Conservation (phyloP, 345 rosid genomes). For the Brassica nigra region DNA sequence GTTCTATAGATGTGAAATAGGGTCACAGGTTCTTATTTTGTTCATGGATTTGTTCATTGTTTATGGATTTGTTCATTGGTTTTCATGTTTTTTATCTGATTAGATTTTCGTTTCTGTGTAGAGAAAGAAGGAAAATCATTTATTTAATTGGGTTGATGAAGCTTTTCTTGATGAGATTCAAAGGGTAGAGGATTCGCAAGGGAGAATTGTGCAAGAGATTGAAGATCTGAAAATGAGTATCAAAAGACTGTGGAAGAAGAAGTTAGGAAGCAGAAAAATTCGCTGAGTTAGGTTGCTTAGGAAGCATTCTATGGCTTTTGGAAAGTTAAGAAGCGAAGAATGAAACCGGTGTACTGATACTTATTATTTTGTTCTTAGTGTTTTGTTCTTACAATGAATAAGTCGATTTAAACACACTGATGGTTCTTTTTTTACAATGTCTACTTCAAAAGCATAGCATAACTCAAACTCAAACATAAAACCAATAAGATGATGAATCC, state of each 20-base stretch:
- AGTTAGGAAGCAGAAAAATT: neutral
- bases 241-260: neutral
- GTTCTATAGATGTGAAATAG: neutral
- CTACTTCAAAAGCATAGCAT: too few species aligned
- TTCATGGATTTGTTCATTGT: neutral
- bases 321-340: neutral
- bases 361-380: too few species aligned
- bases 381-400: neutral
- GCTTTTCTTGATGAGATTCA: neutral
- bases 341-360: neutral
- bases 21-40: neutral
- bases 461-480: too few species aligned
- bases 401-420: neutral
- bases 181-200: neutral
- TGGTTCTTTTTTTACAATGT: too few species aligned
- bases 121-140: neutral
- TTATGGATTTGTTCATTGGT: neutral
- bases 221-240: neutral
- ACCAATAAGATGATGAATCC: too few species aligned
- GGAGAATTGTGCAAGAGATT: neutral
- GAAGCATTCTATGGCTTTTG: neutral
- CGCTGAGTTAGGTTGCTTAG: neutral
- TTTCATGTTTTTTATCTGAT: too few species aligned
- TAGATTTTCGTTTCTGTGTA: neutral
- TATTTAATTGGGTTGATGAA: neutral